These are phyloP conservation scores for Porcisia hertigi DNA, from an alignment of 208 protist species.

Conservation along the genomic window DNA sequence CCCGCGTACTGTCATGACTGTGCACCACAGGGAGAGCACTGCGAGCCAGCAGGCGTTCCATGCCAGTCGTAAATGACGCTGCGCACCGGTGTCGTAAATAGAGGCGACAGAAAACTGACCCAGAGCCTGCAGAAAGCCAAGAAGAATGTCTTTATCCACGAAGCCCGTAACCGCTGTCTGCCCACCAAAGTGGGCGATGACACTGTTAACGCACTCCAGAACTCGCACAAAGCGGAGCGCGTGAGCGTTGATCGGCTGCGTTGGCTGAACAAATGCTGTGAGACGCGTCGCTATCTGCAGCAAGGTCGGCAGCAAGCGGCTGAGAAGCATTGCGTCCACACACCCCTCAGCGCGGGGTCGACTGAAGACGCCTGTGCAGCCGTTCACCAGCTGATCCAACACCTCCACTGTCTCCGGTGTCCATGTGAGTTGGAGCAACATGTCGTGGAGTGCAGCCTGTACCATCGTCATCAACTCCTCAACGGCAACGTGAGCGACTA, in stretches of 20 bases:
- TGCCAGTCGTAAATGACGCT: slow-evolving; percentile 36
- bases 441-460: slow-evolving; percentile 19
- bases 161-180: slow-evolving; percentile 21
- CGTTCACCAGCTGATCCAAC: slow-evolving; percentile 18
- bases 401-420: not conserved
- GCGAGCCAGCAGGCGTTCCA: slow-evolving; percentile 69
- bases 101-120: slow-evolving; percentile 49
- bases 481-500: slow-evolving; percentile 3
- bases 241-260: slow-evolving; percentile 23
- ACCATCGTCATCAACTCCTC: slow-evolving; percentile 19
- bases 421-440: not conserved
- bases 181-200: slow-evolving; percentile 25
- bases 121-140: slow-evolving; percentile 42
- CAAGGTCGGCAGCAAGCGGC: slow-evolving; percentile 38
- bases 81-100: slow-evolving; percentile 34
- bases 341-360: slow-evolving; percentile 14
- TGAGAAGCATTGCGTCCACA: slow-evolving; percentile 11
- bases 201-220: slow-evolving; percentile 31
- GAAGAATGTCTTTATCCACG: slow-evolving; percentile 32
- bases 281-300: slow-evolving; percentile 33
- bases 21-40: slow-evolving; percentile 46
- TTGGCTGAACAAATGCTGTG: slow-evolving; percentile 35
- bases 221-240: slow-evolving; percentile 41
- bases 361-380: slow-evolving; percentile 26
- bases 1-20: slow-evolving; percentile 9